Evolutionary conservation across 2,329 filamentous ascomycete genomes (phyloP).

Genomic region (Fusarium kyushuense): DNA sequence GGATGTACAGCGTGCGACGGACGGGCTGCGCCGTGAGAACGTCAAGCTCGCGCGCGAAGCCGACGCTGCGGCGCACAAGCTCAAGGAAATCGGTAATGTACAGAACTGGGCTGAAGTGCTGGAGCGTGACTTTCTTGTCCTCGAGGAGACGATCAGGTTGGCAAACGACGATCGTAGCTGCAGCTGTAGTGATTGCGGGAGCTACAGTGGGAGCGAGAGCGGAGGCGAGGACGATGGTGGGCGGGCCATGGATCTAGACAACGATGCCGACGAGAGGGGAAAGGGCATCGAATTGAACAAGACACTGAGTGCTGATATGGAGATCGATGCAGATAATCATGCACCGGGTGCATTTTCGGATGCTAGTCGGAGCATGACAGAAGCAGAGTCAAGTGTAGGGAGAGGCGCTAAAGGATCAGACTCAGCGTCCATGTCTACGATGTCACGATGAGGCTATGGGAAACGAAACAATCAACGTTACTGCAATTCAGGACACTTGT

Average conservation of each 20-base stretch:
- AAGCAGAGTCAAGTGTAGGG: conserved; percentile 53
- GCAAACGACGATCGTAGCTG: conserved; percentile 57
- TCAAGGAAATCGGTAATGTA: conserved; percentile 84
- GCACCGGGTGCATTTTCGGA: conserved; percentile 52
- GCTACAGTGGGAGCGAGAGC: conserved; percentile 48
- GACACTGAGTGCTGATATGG: conserved; percentile 36
- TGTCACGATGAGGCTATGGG: conserved; percentile 37
- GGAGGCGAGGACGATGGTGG: conserved; percentile 33
- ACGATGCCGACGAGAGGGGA: conserved; percentile 13
- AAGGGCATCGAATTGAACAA: conserved; percentile 33
- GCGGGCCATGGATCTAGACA: conserved; percentile 40
- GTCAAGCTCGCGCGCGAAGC: conserved; percentile 74
- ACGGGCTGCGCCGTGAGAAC: conserved; percentile 70
- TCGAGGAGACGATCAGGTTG: conserved; percentile 73
- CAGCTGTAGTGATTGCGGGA: conserved; percentile 57
- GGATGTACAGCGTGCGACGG: conserved; percentile 71
- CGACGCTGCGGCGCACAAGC: conserved; percentile 69
- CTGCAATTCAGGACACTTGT: background rate
- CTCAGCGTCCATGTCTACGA: conserved; percentile 54
- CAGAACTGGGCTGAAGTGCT: conserved; percentile 91
- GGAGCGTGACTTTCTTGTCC: conserved; percentile 72
- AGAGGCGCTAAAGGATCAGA: conserved; percentile 54
- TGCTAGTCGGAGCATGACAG: conserved; percentile 54
- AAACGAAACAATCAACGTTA: conserved; percentile 8
- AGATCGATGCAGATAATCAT: conserved; percentile 40